Percentiles rank a stretch among this genome's conserved stretches.
These are phyloP conservation scores for Aspergillus affinis DNA, from an alignment of 495 filamentous ascomycete genomes.

Conservation along the genomic window DNA sequence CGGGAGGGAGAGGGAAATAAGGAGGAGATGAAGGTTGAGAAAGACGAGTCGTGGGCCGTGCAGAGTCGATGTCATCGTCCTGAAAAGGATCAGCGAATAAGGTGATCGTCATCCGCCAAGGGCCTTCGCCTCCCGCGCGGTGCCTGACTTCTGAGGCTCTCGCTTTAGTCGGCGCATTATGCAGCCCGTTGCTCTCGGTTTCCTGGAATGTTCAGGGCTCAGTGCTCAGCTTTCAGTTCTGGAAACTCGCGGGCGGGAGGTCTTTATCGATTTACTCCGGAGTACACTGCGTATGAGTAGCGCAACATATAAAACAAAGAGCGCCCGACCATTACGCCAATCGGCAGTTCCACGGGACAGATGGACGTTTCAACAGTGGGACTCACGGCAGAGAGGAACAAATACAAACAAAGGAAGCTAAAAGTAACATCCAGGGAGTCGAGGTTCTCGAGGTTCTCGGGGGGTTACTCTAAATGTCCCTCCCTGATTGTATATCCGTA, in stretches of 20 bases:
- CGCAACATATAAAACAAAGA: background rate
- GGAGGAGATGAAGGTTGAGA: slow-evolving; percentile 12
- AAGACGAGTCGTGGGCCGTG: slow-evolving; percentile 33
- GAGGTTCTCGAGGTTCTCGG: no score
- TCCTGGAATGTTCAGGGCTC: no score
- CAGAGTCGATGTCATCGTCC: slow-evolving; percentile 44
- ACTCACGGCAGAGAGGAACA: no score
- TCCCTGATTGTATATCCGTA: no score
- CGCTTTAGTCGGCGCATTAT: no score
- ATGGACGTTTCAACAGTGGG: background rate
- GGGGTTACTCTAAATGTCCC: no score
- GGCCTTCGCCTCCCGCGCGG: slow-evolving; percentile 12
- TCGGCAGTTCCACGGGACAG: background rate
- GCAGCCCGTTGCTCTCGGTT: no score
- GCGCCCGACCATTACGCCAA: background rate
- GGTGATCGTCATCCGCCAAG: slow-evolving; percentile 35
- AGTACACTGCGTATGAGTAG: background rate
- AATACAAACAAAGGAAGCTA: no score
- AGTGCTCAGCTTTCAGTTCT: no score
- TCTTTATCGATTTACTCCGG: background rate
- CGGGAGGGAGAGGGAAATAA: background rate
- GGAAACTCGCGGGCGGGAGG: background rate
- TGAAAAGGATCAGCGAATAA: slow-evolving; percentile 41
- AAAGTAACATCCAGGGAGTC: no score
- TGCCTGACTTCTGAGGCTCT: slow-evolving; percentile 13